Percentiles rank a stretch among this genome's conserved stretches.
phyloP scores from a whole-genome alignment of 2,329 filamentous ascomycete species.

The Aspergillus tamarii region DNA sequence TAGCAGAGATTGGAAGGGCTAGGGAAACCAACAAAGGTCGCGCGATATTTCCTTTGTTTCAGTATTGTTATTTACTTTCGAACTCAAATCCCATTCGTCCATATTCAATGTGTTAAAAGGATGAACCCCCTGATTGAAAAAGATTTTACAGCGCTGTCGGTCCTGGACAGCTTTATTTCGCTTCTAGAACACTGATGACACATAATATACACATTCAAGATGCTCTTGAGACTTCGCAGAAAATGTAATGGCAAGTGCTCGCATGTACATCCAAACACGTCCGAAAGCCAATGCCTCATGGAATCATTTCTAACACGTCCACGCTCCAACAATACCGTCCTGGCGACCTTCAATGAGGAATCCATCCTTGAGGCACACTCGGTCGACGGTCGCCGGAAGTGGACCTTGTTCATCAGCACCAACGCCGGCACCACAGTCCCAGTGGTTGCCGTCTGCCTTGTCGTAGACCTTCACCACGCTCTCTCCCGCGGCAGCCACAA shows the following conservation, averaged over 20 bases:
- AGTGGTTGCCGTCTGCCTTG: constrained; percentile 92
- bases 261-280: constrained; percentile 4
- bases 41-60: background rate
- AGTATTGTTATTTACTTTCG: background rate
- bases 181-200: background rate
- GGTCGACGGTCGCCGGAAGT: constrained; percentile 72
- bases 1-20: background rate
- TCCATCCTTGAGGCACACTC: constrained; percentile 87
- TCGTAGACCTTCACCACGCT: constrained; percentile 97
- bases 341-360: constrained; percentile 89
- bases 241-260: background rate
- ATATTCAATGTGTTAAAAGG: background rate
- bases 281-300: constrained; percentile 4
- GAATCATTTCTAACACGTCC: constrained; percentile 66
- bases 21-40: background rate
- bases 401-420: constrained; percentile 66
- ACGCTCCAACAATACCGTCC: constrained; percentile 87
- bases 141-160: background rate
- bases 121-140: background rate
- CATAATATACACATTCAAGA: constrained; percentile 11
- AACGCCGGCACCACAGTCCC: constrained; percentile 90
- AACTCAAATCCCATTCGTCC: background rate
- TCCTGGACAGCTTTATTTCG: constrained; percentile 7
- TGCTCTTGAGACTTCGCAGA: background rate
- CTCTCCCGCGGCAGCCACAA: constrained; percentile 87